Evolutionary conservation across 2,329 filamentous ascomycete species (phyloP), one percentile per base, ranked within the genome.

Genomic region (Cryphonectria nitschkei): DNA sequence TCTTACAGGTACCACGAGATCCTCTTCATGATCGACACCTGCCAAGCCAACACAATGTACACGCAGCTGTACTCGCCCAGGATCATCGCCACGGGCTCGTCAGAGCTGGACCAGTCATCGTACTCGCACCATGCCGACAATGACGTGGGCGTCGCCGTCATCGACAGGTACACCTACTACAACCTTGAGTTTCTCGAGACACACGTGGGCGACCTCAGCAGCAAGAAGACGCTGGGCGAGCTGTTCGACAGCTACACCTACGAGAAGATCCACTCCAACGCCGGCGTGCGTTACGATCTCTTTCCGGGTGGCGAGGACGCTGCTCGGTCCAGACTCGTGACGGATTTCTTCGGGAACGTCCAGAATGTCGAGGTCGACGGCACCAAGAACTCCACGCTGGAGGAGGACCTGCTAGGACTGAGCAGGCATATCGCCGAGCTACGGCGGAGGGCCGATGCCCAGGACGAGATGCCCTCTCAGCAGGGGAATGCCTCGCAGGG

Each of bases 11-110:
- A 98, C 82, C 93, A 98, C 80, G 96, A 99, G 82, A 90, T 99
- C 76, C 89, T 99, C 70, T 99, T 99, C 85, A 99, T 99, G 96
- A 99, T 99, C 82, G 96, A 99, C 81, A 99, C 96, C 0, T 99
- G 96, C 84, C 96, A 99, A 83, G 96, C 96, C 69, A 99, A 99
- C 81, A 99, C 96, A 43, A 98, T 99, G 94, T 99, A 97, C 84
- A 95, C 91, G 79, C 95, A 97, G 77, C 93, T 99, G 78, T 99
- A 99, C 85, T 97, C 94, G 6, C 95, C 95, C 64, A 98, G 98
- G 78, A 98, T 99, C 77, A 94, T 99, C 77, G 96, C 96, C 0
- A 99, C 97, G 0, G 96, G 96, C n/a, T 97, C 93, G 43, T 97
- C 93, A 3, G 94, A 96, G 80, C 91, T 98, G 73, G 95, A 98